phyloP scores from a whole-genome alignment of 306 rosid species.

The Pyrus bretschneideri region DNA sequence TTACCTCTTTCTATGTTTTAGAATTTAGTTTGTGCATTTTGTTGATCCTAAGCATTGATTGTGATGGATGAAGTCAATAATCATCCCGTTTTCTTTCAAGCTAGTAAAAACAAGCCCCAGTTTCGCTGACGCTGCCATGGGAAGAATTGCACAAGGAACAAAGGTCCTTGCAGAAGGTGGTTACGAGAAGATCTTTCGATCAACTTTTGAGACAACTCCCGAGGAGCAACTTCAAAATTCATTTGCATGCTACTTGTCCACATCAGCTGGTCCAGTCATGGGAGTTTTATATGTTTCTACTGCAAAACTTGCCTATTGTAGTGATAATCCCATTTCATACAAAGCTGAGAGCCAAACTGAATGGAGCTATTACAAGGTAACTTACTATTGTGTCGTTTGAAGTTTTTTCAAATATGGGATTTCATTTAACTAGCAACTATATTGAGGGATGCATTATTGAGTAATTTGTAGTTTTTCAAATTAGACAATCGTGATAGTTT shows the following conservation, averaged over 20 bases:
- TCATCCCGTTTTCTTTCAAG: conserved; percentile 7
- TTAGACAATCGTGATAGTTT: background rate
- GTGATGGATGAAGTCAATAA: conserved; percentile 6
- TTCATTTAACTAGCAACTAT: background rate
- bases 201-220: conserved; percentile 64
- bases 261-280: conserved; percentile 83
- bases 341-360: conserved; percentile 40
- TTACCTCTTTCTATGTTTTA: background rate
- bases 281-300: conserved; percentile 66
- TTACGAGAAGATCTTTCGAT: conserved; percentile 65
- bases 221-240: conserved; percentile 78
- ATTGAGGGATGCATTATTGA: background rate
- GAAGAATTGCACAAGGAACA: conserved; percentile 96
- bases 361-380: conserved; percentile 98
- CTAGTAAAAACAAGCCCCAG: conserved; percentile 91
- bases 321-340: conserved; percentile 87
- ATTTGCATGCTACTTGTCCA: conserved; percentile 84
- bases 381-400: background rate
- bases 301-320: conserved; percentile 75
- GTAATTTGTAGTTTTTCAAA: background rate
- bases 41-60: background rate
- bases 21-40: background rate
- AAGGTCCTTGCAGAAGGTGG: conserved; percentile 96
- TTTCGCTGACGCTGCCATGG: conserved; percentile 85
- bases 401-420: background rate